phyloP scores from a whole-genome alignment of 805 yeast genomes.

The Pichia membranifaciens region DNA sequence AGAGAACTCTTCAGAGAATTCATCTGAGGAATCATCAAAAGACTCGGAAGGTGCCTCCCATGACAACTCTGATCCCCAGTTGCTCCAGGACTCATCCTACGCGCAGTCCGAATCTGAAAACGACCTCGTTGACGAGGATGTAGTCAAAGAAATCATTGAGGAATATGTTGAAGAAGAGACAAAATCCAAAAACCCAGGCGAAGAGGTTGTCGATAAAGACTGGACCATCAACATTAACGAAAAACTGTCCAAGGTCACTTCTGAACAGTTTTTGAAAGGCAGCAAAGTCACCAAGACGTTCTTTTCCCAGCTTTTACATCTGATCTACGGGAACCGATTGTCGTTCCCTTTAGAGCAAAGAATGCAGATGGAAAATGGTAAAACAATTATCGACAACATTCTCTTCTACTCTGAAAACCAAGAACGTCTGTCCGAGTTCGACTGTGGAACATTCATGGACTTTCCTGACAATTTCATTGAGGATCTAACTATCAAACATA shows the following conservation, averaged over 20 bases:
- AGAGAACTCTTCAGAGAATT: too few relatives aligned
- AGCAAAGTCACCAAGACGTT: conserved; percentile 26
- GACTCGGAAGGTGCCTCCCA: not conserved
- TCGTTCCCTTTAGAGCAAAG: conserved; percentile 30
- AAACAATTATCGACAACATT: conserved; percentile 19
- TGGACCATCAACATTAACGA: conserved; percentile 24
- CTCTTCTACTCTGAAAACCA: conserved; percentile 5
- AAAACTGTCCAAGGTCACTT: conserved; percentile 19
- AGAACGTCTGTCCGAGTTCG: conserved; percentile 13
- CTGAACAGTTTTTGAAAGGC: conserved; percentile 24
- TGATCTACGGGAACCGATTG: conserved; percentile 26
- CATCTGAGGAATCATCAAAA: not conserved
- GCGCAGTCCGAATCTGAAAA: not conserved
- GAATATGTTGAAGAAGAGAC: not conserved
- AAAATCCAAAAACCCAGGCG: conserved; percentile 13
- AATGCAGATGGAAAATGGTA: conserved; percentile 20
- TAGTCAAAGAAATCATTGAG: not conserved
- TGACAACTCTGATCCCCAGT: not conserved
- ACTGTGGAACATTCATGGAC: conserved; percentile 9
- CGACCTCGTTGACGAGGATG: conserved; percentile 1
- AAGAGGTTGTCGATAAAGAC: conserved; percentile 22
- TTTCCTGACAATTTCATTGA: conserved; percentile 36
- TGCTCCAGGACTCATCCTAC: conserved; percentile 3
- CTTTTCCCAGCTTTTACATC: conserved; percentile 25
- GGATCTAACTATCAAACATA: conserved; percentile 43